A percentile compares a stretch with the other conserved stretches of the same genome.
These are phyloP conservation scores for Blastocystis sp. DNA, from an alignment of 352 stramenopile genomes.

Conservation along the genomic window DNA sequence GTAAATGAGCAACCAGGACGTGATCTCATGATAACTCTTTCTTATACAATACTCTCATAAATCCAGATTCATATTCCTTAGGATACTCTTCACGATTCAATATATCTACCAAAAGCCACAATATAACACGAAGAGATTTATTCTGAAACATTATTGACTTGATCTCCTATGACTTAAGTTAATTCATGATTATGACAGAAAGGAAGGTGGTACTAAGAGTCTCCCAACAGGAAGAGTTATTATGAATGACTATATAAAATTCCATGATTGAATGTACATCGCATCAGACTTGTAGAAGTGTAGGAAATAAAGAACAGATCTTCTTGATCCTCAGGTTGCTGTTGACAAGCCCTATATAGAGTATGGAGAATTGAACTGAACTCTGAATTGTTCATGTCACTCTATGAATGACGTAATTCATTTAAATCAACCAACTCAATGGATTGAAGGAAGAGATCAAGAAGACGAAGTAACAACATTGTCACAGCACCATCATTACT, in stretches of 20 bases:
- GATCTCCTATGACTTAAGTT: background rate
- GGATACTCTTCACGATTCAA: background rate
- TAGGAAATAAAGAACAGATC: constrained; percentile 13
- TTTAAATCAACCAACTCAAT: background rate
- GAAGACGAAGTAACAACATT: constrained; percentile 23
- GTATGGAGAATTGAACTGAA: constrained; percentile 3
- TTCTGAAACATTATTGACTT: background rate
- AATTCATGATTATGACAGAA: background rate
- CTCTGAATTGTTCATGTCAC: background rate
- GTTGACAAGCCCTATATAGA: background rate
- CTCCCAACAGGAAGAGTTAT: background rate
- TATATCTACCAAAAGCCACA: constrained; percentile 14
- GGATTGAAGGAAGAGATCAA: constrained; percentile 24
- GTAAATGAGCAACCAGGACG: background rate
- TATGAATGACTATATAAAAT: background rate
- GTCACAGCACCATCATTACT: background rate
- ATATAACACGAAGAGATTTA: background rate
- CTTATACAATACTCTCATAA: background rate
- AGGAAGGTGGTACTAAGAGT: background rate
- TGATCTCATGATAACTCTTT: background rate
- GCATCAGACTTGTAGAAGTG: background rate
- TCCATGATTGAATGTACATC: background rate
- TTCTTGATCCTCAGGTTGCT: constrained; percentile 1
- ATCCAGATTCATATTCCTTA: background rate
- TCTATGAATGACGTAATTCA: background rate